A percentile compares a stretch with the other conserved stretches of the same genome.
Conservation (phyloP, 495 filamentous ascomycete genomes). For the Podospora didyma region DNA sequence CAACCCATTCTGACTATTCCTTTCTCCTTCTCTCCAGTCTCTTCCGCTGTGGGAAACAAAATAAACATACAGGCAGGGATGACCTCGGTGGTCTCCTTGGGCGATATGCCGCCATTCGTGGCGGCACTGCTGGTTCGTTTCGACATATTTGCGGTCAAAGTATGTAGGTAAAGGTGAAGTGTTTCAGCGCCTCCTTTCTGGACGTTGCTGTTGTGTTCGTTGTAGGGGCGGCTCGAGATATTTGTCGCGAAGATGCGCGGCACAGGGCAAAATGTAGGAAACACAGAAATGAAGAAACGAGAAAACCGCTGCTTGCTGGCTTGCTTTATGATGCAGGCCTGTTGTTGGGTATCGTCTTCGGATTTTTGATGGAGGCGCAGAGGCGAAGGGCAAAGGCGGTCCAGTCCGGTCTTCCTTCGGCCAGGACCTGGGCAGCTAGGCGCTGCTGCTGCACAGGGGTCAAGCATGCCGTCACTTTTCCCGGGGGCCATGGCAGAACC, state of each 20-base stretch:
- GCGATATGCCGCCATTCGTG: slow-evolving; percentile 35
- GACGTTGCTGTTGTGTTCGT: not conserved
- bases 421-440: not conserved
- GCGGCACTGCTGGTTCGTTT: slow-evolving; percentile 40
- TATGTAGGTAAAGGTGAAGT: not conserved
- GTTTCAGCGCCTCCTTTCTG: not conserved
- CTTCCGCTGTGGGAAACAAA: too few relatives aligned
- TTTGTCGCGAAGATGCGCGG: not conserved
- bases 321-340: not conserved
- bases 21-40: not conserved
- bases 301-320: not conserved
- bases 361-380: slow-evolving; percentile 2
- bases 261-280: not conserved
- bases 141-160: slow-evolving; percentile 35
- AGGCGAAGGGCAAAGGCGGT: not conserved
- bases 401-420: not conserved
- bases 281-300: not conserved
- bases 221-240: not conserved
- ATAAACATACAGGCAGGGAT: slow-evolving; percentile 31
- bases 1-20: too few relatives aligned
- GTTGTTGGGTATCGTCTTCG: not conserved
- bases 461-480: slow-evolving; percentile 19
- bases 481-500: not conserved
- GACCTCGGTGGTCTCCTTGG: slow-evolving; percentile 5
- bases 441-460: not conserved